Percentiles rank a stretch among this genome's conserved stretches.
phyloP scores from a whole-genome alignment of 208 protist genomes.

The Crithidia sp. region DNA sequence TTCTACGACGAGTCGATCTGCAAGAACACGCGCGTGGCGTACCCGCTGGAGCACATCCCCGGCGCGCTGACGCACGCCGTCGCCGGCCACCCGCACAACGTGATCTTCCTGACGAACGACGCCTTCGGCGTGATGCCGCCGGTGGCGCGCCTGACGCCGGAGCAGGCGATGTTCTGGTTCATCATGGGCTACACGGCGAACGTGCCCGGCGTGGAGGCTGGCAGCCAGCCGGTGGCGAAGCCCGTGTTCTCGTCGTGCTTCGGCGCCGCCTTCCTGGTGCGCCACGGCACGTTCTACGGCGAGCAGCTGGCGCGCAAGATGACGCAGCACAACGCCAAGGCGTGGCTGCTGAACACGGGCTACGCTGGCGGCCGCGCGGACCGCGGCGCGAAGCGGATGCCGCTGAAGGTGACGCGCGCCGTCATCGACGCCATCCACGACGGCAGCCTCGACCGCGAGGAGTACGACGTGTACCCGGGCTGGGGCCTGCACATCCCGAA shows the following conservation, averaged over 20 bases:
- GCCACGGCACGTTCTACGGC: slow-evolving; percentile 96
- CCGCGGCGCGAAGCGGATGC: slow-evolving; percentile 89
- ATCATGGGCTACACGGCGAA: slow-evolving; percentile 96
- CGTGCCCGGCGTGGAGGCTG: slow-evolving; percentile 94
- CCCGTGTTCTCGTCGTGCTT: slow-evolving; percentile 97
- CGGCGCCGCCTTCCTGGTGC: slow-evolving; percentile 95
- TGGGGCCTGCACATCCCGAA: slow-evolving; percentile 93
- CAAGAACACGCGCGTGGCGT: slow-evolving; percentile 97
- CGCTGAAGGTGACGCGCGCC: slow-evolving; percentile 92
- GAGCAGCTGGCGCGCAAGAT: slow-evolving; percentile 96
- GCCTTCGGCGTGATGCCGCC: slow-evolving; percentile 98
- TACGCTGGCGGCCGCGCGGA: slow-evolving; percentile 91
- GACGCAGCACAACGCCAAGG: slow-evolving; percentile 72
- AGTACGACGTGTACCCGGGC: slow-evolving; percentile 73
- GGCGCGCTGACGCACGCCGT: slow-evolving; percentile 85
- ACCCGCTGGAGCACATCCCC: slow-evolving; percentile 95
- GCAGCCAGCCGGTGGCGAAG: slow-evolving; percentile 89
- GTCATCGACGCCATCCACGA: slow-evolving; percentile 97
- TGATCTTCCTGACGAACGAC: slow-evolving; percentile 98
- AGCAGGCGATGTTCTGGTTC: slow-evolving; percentile 96
- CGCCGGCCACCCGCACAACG: slow-evolving; percentile 92
- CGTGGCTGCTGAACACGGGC: slow-evolving; percentile 97
- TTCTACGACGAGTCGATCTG: slow-evolving; percentile 94
- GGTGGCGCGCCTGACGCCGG: slow-evolving; percentile 88
- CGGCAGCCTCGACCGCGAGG: slow-evolving; percentile 82